Base-by-base conservation (phyloP, 768 basidiomycete species). In the Suillus plorans region DNA sequence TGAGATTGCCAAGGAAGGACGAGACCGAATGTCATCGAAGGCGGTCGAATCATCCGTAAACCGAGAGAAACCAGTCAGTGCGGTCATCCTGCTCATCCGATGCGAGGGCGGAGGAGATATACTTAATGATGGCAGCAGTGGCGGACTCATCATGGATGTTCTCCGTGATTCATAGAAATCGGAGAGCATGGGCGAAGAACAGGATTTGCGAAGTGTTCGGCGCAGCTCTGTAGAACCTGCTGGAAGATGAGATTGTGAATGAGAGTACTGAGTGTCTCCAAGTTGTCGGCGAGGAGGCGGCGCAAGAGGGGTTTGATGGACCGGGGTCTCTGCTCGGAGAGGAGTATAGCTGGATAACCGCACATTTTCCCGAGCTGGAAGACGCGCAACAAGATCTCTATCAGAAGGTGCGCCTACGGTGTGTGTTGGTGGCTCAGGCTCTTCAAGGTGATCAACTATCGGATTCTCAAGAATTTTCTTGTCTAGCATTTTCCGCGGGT, bases 281-380 rank as follows among this genome's bases (percentile, higher is more conserved):
- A 83, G 72, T 36, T 82, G 73, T 68, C 81, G 76, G 68, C 81
- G 82, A 12, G 91, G 90, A 6, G 91, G 86, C 42, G 89, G 91
- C 2, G 86, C 80, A 22, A 92, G 80, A 25, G 89, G 87, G 2
- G 82, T 85, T 66, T 87, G 76, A 25, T 81, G 86, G 12, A 82
- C 84, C 14, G 91, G 91, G 0, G 89, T 91, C 66, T 89, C 88
- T 16, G 85, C 87, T 18, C 90, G 86, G 41, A 78, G 67, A 25
- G 86, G 85, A 45, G 84, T 76, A 52, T 81, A 81, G 66, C 79
- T 84, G 7, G 81, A 77, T 55, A 74, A 64, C 39, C 72, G 73
- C 57, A 78, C 75, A 42, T 77, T 75, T 44, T 81, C 79, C n/a
- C 68, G 76, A 39, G 68, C 67, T 16, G 62, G 41, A 41, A 71